Evolutionary conservation across 495 filamentous ascomycete species (phyloP).

Genomic region (Lophiostoma macrostomum): DNA sequence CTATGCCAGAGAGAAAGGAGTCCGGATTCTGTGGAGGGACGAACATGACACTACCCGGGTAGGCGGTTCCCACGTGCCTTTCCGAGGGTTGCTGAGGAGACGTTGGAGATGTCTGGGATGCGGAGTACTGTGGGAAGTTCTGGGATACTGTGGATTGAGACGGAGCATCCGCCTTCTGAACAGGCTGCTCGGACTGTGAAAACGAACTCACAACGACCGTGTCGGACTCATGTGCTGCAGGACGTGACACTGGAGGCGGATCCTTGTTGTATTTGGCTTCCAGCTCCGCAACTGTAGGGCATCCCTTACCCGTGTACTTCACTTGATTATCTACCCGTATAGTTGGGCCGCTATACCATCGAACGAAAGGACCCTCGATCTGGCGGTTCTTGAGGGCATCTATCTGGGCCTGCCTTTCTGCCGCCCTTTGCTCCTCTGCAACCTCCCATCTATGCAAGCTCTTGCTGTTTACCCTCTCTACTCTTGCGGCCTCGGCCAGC

Average conservation of each 20-base stretch:
- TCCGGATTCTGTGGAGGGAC: slow-evolving; percentile 16
- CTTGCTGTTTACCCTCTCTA: slow-evolving; percentile 82
- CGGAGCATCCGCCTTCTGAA: neutral
- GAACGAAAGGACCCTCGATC: slow-evolving; percentile 84
- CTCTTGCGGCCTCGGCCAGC: slow-evolving; percentile 74
- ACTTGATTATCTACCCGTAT: slow-evolving; percentile 73
- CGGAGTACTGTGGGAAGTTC: too few relatives aligned
- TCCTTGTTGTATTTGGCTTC: slow-evolving; percentile 50
- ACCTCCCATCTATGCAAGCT: slow-evolving; percentile 94
- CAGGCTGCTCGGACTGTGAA: too few relatives aligned
- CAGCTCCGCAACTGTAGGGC: slow-evolving; percentile 66
- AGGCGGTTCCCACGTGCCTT: slow-evolving; percentile 4
- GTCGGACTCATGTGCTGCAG: neutral
- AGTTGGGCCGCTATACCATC: slow-evolving; percentile 87
- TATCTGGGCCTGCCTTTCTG: slow-evolving; percentile 75
- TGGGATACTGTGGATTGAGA: too few relatives aligned
- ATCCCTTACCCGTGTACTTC: slow-evolving; percentile 50
- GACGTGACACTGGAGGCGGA: neutral
- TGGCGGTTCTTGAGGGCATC: slow-evolving; percentile 81
- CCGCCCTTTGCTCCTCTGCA: slow-evolving; percentile 78
- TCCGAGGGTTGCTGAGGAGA: too few relatives aligned
- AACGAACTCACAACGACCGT: neutral
- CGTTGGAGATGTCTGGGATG: too few relatives aligned
- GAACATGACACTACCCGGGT: slow-evolving; percentile 21
- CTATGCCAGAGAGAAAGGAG: slow-evolving; percentile 38